phyloP scores from a whole-genome alignment of 192 early-diverging fungal genomes.

The Gonapodya prolifera region DNA sequence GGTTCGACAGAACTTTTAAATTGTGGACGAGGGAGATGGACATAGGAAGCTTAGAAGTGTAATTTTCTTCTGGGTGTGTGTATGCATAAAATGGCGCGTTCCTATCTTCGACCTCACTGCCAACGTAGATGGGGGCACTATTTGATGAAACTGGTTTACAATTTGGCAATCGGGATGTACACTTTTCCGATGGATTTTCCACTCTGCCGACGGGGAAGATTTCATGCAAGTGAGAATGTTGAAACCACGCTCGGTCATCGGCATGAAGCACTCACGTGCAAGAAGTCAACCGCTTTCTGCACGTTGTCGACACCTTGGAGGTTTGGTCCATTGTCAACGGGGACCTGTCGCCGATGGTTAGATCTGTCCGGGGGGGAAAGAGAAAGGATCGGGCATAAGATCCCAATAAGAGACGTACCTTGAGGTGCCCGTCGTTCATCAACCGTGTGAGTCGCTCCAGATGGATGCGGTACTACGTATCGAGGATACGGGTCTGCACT shows the following conservation, averaged over 20 bases:
- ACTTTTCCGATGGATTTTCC: neutral
- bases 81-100: too few species aligned
- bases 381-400: too few species aligned
- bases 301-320: neutral
- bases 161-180: neutral
- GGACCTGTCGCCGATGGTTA: too few species aligned
- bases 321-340: neutral
- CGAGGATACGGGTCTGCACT: neutral
- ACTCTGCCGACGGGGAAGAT: neutral
- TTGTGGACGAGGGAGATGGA: conserved; percentile 53
- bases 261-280: neutral
- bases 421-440: neutral
- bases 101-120: too few species aligned
- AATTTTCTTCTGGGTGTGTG: too few species aligned
- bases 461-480: neutral
- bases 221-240: neutral
- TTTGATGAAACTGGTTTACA: neutral
- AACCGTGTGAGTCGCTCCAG: neutral
- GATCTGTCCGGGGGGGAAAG: too few species aligned
- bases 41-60: neutral
- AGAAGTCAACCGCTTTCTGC: neutral
- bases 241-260: neutral
- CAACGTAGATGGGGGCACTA: too few species aligned
- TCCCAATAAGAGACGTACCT: too few species aligned
- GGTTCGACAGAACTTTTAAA: conserved; percentile 93